Evolutionary conservation across 148 eudicot genomes (phyloP), one percentile per base, ranked within the genome.

Genomic region (Talinum fruticosum): DNA sequence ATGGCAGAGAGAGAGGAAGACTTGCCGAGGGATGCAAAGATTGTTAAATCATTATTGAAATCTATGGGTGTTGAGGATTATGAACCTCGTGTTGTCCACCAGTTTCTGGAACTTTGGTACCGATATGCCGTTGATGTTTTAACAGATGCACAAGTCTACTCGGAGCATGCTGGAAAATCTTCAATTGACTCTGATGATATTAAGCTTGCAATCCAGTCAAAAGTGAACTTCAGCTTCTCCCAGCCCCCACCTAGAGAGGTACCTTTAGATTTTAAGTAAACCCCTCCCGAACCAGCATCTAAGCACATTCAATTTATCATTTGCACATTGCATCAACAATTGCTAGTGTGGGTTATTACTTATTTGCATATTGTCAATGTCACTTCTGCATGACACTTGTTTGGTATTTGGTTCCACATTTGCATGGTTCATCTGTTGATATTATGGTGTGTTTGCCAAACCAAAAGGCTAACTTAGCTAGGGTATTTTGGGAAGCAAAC

Each of bases 241-340:
- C 99, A 96, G 83, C 97, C 97, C n/a, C 99, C 99, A 36, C 97
- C 97, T 37, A 86, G 99, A 65, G 97, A 93, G 97, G 97, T 96
- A 88, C 61, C 41, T 73, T 41, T 6, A 10, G 47, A n/a, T n/a
- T n/a, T n/a, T n/a, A n/a, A n/a, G n/a, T n/a, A n/a, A n/a, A n/a
- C n/a, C n/a, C n/a, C n/a, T n/a, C n/a, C n/a, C n/a, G n/a, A n/a
- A n/a, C n/a, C n/a, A n/a, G n/a, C n/a, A n/a, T n/a, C n/a, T n/a
- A n/a, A n/a, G n/a, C n/a, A n/a, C n/a, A n/a, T 6, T 57, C 6
- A 23, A 57, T 23, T 23, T 57, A 28, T 7, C 64, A 7, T 23
- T 23, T 57, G 64, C 23, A 8, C 8, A 21, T 23, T 5, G n/a
- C n/a, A n/a, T 21, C 8, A 24, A 57, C 64, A 57, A 54, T 28